Base-by-base conservation (phyloP, 495 filamentous ascomycete genomes). In the Haplographium delicatum region DNA sequence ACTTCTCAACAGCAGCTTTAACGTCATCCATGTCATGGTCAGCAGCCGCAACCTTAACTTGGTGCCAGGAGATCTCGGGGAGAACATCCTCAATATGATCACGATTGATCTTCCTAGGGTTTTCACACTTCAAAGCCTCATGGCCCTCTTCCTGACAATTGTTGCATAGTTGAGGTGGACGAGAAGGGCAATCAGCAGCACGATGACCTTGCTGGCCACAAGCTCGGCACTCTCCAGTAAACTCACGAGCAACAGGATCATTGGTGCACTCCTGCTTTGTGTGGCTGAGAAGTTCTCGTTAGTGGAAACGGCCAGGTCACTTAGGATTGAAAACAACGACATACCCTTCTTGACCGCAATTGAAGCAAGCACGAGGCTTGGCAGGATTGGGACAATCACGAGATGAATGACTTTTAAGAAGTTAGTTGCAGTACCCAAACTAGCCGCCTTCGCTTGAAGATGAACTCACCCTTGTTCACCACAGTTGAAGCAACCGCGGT, bases 141-240 rank as follows among this genome's bases (percentile, higher is more conserved):
- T 60, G 66, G 85, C 88, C 89, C 68, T 86, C 81, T 42, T 76
- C 48, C 44, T 76, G 70, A 63, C 91, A 97, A 61, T 91, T 88
- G 47, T 74, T 79, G 75, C 91, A 97, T 5, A 78, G 58, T 18
- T 72, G 62, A 5, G 82, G 69, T 2, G 79, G 79, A 49, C 73
- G 78, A 1, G 79, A 66, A 0, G 90, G 88, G 54, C 91, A 96
- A 34, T 88, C 81, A 13, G 83, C 33, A 4, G 57, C 62, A 50
- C 60, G 75, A 52, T 94, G 89, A 3, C 88, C 88, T 53, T 87
- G 73, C 61, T 87, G 60, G n/a, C 73, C 65, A 61, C 91, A 96
- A 49, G 73, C 50, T 39, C 75, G 76, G 71, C 91, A 97, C n/a
- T 68, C 71, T 11, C 86, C 84, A 31, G 77, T 82, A 59, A 81